phyloP scores from a whole-genome alignment of 495 filamentous ascomycete genomes.

The Trichoderma orchidacearum region DNA sequence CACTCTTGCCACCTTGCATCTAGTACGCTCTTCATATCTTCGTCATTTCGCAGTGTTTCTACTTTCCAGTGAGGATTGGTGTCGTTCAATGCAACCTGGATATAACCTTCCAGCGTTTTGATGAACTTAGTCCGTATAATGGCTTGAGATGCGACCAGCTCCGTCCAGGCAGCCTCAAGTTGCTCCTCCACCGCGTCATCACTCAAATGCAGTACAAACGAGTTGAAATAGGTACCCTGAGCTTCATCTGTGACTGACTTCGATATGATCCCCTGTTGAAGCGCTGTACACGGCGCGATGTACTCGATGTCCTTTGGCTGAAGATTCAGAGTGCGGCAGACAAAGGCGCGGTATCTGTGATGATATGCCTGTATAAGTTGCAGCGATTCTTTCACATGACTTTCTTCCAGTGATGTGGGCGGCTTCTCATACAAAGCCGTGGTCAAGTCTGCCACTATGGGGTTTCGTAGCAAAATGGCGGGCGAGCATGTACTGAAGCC shows the following conservation, averaged over 20 bases:
- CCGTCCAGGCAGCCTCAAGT: slow-evolving; percentile 38
- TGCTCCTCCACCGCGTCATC: slow-evolving; percentile 19
- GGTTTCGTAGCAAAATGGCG: slow-evolving; percentile 52
- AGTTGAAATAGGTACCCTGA: slow-evolving; percentile 51
- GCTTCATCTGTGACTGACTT: slow-evolving; percentile 40
- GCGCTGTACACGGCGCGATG: slow-evolving; percentile 61
- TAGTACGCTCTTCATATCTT: slow-evolving; percentile 15
- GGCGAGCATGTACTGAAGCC: slow-evolving; percentile 44
- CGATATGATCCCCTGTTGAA: slow-evolving; percentile 72
- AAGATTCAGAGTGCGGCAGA: slow-evolving; percentile 32
- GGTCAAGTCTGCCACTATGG: slow-evolving; percentile 16
- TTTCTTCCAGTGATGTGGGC: background rate
- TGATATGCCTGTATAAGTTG: slow-evolving; percentile 15
- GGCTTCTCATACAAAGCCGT: slow-evolving; percentile 3
- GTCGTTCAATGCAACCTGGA: slow-evolving; percentile 48
- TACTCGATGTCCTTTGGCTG: slow-evolving; percentile 40
- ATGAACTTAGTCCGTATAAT: slow-evolving; percentile 56
- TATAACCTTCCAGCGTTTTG: slow-evolving; percentile 51
- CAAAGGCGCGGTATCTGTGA: slow-evolving; percentile 11
- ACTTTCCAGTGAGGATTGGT: slow-evolving; percentile 34
- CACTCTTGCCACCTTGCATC: slow-evolving; percentile 23
- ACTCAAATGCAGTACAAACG: slow-evolving; percentile 45
- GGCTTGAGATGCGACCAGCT: slow-evolving; percentile 30
- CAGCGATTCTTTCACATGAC: slow-evolving; percentile 4
- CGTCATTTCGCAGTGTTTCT: slow-evolving; percentile 6